Conservation (phyloP, 2,329 filamentous ascomycete species). For the Aspergillus spinulosporus region DNA sequence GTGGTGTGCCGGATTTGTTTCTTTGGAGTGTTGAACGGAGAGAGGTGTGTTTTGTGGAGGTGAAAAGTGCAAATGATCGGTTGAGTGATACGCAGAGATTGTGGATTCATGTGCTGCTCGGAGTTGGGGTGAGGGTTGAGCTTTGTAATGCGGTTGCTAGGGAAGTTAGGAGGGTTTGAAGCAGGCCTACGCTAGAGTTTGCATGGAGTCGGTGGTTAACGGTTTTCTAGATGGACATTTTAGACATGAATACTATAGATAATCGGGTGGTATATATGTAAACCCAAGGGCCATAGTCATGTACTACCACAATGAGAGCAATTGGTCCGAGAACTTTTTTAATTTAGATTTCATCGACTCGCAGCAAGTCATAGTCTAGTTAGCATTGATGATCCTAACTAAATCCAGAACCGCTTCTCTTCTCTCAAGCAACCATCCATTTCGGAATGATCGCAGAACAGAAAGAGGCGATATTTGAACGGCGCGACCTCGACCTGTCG, state of each 20-base stretch:
- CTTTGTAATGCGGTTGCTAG: constrained; percentile 67
- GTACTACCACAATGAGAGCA: too few relatives aligned
- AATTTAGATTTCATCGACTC: constrained; percentile 9
- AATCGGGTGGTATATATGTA: too few relatives aligned
- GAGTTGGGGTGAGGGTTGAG: constrained; percentile 82
- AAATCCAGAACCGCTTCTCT: constrained; percentile 2
- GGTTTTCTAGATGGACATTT: too few relatives aligned
- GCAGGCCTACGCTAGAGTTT: too few relatives aligned
- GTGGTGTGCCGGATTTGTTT: constrained; percentile 89
- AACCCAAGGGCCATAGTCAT: too few relatives aligned
- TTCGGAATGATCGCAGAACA: neutral
- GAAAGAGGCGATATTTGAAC: neutral
- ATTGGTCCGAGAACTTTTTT: neutral
- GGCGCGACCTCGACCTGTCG: neutral
- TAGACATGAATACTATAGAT: too few relatives aligned
- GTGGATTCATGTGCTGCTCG: constrained; percentile 92
- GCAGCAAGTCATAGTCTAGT: neutral
- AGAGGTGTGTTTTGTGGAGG: constrained; percentile 74
- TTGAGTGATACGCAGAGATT: constrained; percentile 93
- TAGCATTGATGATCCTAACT: neutral
- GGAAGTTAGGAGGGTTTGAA: constrained; percentile 44
- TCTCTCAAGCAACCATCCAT: neutral
- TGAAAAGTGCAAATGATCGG: constrained; percentile 85
- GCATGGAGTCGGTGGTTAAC: too few relatives aligned
- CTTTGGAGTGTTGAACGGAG: constrained; percentile 68